Base-by-base conservation (phyloP, 768 basidiomycete species). In the Infundibulicybe gibba region DNA sequence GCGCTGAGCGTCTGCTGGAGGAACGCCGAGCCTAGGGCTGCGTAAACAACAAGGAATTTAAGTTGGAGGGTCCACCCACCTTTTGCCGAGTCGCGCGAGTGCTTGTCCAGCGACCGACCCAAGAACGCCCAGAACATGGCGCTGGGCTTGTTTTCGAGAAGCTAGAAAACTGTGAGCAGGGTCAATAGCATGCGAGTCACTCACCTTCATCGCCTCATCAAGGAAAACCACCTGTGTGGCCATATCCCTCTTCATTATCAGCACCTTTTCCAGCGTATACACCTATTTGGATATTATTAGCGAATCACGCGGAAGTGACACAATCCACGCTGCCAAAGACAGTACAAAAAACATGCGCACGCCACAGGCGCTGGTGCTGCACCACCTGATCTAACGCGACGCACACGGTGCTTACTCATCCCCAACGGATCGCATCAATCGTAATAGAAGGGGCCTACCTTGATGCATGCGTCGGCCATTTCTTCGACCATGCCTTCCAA, bases 191-290 rank as follows among this genome's bases (percentile, higher is more conserved):
- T 14, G 43, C 11, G 9, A 32, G 10, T 38, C n/a, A 38, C 17
- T 48, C 40, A 91, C 92, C 72, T 93, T 90, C 87, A 97, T 88
- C 0, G 88, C 91, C 61, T 94, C 94, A 44, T 97, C 94, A 20
- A 98, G 67, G 66, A 98, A 98, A 2, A 87, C 69, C 0, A 76
- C 67, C 49, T 90, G 86, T 0, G 89, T 84, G 31, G 77, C 69
- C 0, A 85, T 72, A 59, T 98, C 94, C 62, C 80, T 87, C 71
- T 97, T 97, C 58, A 95, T 64, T 57, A 79, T 83, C 32, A 98
- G 71, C 2, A 98, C 95, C 59, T 93, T 97, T 66, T 98, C 95
- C 5, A 99, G 78, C 1, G 87, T 88, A 63, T 98, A 95, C 5
- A 98, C 91, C 92, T 94, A 54, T 43, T 14, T 38, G 5, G 11